Conservation (phyloP, 345 rosid genomes). For the Gossypium stocksii region DNA sequence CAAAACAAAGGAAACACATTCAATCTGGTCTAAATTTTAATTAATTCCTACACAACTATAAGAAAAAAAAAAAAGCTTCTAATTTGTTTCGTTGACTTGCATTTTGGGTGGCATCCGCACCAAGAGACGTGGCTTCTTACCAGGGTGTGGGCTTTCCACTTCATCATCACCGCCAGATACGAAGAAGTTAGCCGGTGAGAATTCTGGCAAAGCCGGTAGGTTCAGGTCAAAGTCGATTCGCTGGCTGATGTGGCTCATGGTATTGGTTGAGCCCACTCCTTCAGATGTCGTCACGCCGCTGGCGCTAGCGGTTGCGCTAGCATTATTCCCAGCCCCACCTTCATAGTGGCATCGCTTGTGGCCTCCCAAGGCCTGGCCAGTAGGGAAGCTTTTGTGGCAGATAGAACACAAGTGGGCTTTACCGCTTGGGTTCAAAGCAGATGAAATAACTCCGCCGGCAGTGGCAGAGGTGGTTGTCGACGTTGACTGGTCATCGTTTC, state of each 20-base stretch:
- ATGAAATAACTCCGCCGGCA: slow-evolving; percentile 17
- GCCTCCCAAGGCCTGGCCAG: slow-evolving; percentile 76
- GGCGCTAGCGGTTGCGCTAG: background rate
- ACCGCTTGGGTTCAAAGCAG: slow-evolving; percentile 23
- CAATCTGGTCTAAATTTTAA: slow-evolving; percentile 5
- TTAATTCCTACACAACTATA: background rate
- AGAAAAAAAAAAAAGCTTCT: background rate
- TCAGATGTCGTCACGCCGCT: slow-evolving; percentile 42
- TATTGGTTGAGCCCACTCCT: slow-evolving; percentile 51
- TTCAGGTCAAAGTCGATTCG: slow-evolving; percentile 50
- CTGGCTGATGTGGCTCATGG: slow-evolving; percentile 43
- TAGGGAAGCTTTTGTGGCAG: slow-evolving; percentile 59
- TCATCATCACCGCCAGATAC: slow-evolving; percentile 32
- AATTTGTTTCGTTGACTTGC: slow-evolving; percentile 16
- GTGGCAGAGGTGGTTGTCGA: slow-evolving; percentile 17
- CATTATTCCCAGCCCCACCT: slow-evolving; percentile 29
- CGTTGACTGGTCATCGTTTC: slow-evolving; percentile 32
- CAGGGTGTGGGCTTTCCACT: slow-evolving; percentile 41
- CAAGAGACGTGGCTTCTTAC: slow-evolving; percentile 39
- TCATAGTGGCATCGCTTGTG: slow-evolving; percentile 79
- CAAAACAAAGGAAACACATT: background rate
- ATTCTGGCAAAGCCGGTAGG: slow-evolving; percentile 40
- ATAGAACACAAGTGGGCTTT: slow-evolving; percentile 63
- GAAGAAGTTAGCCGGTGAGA: slow-evolving; percentile 26
- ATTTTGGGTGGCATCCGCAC: slow-evolving; percentile 14